Percentiles rank a stretch among this genome's conserved stretches.
These are phyloP conservation scores for Corylus avellana DNA, from an alignment of 306 rosid genomes.

Conservation along the genomic window DNA sequence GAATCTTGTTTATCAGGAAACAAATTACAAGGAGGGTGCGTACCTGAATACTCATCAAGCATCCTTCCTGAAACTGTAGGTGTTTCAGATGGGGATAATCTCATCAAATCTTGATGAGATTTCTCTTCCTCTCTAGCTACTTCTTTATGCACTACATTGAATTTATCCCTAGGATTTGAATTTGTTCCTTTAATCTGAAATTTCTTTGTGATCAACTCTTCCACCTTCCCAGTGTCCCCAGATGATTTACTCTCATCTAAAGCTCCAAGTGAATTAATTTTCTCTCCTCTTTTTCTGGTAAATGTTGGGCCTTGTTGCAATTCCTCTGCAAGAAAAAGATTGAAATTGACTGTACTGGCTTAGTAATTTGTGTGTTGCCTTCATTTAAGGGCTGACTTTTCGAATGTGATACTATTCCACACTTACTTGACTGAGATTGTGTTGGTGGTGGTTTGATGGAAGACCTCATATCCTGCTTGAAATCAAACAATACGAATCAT, in stretches of 20 bases:
- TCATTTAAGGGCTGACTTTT: slow-evolving; percentile 25
- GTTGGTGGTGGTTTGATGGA: slow-evolving; percentile 48
- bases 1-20: slow-evolving; percentile 17
- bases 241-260: slow-evolving; percentile 15
- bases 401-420: slow-evolving; percentile 28
- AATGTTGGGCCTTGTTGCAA: slow-evolving; percentile 18
- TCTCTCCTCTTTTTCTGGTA: slow-evolving; percentile 20
- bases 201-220: slow-evolving; percentile 30
- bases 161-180: slow-evolving; percentile 23
- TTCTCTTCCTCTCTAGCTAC: slow-evolving; percentile 36
- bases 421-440: slow-evolving; percentile 30
- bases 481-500: slow-evolving; percentile 29
- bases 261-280: slow-evolving; percentile 20
- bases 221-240: slow-evolving; percentile 15
- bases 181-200: slow-evolving; percentile 23
- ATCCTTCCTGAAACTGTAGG: slow-evolving; percentile 32
- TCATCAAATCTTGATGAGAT: slow-evolving; percentile 22
- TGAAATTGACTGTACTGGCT: slow-evolving; percentile 15
- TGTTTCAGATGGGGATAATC: slow-evolving; percentile 25
- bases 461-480: slow-evolving; percentile 59
- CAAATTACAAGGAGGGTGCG: slow-evolving; percentile 8
- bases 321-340: slow-evolving; percentile 26
- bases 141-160: slow-evolving; percentile 27
- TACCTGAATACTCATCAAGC: slow-evolving; percentile 23
- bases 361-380: slow-evolving; percentile 22